phyloP scores from a whole-genome alignment of 2,329 filamentous ascomycete species.

The Mycocentrospora acerina region DNA sequence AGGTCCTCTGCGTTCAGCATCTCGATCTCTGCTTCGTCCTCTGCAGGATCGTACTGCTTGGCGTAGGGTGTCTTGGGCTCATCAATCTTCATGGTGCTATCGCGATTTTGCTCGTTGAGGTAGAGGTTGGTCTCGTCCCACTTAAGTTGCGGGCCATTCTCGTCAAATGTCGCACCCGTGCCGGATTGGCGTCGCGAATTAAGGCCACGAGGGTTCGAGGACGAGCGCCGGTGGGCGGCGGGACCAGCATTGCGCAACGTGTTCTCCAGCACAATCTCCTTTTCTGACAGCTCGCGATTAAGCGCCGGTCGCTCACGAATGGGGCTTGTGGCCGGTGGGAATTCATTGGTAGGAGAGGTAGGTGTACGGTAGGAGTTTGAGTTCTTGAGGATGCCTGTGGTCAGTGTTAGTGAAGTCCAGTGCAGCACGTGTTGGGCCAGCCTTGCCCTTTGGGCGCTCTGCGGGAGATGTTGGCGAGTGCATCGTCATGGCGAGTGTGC shows the following conservation, averaged over 20 bases:
- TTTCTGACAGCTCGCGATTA: conserved; percentile 64
- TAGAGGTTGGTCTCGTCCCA: conserved; percentile 99
- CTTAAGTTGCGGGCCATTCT: conserved; percentile 75
- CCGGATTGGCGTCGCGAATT: conserved; percentile 72
- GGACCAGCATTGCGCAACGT: conserved; percentile 87
- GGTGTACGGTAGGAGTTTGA: conserved; percentile 62
- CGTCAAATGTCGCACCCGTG: conserved; percentile 53
- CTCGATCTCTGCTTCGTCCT: conserved; percentile 75
- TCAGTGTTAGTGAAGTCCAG: conserved; percentile 12
- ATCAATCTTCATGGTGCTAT: conserved; percentile 96
- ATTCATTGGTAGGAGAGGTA: conserved; percentile 49
- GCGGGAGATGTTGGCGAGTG: conserved; percentile 38
- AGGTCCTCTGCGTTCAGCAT: conserved; percentile 70
- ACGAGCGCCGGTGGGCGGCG: conserved; percentile 78
- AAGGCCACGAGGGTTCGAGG: conserved; percentile 67
- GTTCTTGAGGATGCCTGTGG: conserved; percentile 89
- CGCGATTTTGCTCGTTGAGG: conserved; percentile 93
- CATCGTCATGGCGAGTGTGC: conserved; percentile 33
- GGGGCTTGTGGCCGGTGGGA: conserved; percentile 35
- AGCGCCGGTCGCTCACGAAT: conserved; percentile 44
- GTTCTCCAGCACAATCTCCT: conserved; percentile 91
- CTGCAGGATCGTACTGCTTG: conserved; percentile 82
- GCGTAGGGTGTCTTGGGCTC: conserved; percentile 98
- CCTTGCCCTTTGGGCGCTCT: conserved; percentile 49
- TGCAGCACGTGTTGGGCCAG: neutral